These are phyloP conservation scores for Ilyonectria mors-panacis DNA, from an alignment of 2,329 filamentous ascomycete species.

Conservation along the genomic window DNA sequence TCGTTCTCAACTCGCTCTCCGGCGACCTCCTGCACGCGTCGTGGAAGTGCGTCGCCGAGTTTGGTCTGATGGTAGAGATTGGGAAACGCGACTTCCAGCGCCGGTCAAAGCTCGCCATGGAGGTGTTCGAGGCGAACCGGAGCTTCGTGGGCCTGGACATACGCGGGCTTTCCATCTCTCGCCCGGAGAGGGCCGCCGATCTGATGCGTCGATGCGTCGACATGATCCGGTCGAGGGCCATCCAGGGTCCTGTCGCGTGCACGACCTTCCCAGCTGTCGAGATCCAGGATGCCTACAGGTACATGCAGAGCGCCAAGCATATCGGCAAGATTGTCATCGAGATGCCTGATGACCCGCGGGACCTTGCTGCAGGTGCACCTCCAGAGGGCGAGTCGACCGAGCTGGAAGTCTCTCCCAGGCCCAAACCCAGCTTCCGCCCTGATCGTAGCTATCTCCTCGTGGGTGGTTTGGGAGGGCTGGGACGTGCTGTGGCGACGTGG, in stretches of 20 bases:
- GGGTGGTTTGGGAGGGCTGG: conserved; percentile 40
- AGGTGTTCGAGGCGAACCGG: conserved; percentile 57
- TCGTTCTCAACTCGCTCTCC: conserved; percentile 59
- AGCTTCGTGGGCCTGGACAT: conserved; percentile 52
- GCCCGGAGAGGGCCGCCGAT: no score
- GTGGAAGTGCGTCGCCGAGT: conserved; percentile 61
- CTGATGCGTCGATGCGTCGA: no score
- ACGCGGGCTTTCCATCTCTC: no score
- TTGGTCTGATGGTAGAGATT: conserved; percentile 62
- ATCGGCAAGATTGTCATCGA: conserved; percentile 61
- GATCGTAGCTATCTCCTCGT: conserved; percentile 49
- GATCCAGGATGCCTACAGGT: conserved; percentile 36
- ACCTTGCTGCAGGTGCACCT: no score
- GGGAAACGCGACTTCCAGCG: conserved; percentile 60
- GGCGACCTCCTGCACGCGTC: conserved; percentile 59
- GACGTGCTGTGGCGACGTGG: conserved; percentile 26
- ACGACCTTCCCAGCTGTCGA: no score
- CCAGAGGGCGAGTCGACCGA: no score
- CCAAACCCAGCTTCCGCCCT: conserved; percentile 53
- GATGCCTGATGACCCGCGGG: no score
- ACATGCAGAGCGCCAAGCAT: conserved; percentile 42
- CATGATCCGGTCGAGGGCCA: no score
- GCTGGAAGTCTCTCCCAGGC: conserved; percentile 40
- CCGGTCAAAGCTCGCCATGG: conserved; percentile 60
- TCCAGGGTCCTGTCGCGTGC: conserved; percentile 58